Conservation (phyloP, 78 protist genomes). For the slime mould (Dictyostelium discoideum) region dicty_2.7 NC_007090.3:2906501-2907000, state of each 20-base stretch:
- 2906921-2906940: conserved; percentile 44
- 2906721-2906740: background rate
- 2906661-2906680: background rate
- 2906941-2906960: conserved; percentile 3
- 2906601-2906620: background rate
- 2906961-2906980: background rate
- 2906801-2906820: background rate
- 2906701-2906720: background rate
- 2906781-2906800: background rate
- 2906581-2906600: background rate
- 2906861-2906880: conserved; percentile 79
- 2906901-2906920: conserved; percentile 54
- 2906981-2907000: background rate
- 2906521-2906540: background rate
- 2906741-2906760: background rate
- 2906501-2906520: background rate
- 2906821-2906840: conserved; percentile 47
- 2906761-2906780: background rate
- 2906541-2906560: background rate
- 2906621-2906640: background rate
- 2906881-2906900: conserved; percentile 52
- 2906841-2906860: conserved; percentile 21
- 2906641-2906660: background rate
- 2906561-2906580: background rate
- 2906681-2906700: background rate